These are phyloP conservation scores for Tilletia setariae DNA, from an alignment of 1,284 basidiomycete genomes.

Conservation along the genomic window DNA sequence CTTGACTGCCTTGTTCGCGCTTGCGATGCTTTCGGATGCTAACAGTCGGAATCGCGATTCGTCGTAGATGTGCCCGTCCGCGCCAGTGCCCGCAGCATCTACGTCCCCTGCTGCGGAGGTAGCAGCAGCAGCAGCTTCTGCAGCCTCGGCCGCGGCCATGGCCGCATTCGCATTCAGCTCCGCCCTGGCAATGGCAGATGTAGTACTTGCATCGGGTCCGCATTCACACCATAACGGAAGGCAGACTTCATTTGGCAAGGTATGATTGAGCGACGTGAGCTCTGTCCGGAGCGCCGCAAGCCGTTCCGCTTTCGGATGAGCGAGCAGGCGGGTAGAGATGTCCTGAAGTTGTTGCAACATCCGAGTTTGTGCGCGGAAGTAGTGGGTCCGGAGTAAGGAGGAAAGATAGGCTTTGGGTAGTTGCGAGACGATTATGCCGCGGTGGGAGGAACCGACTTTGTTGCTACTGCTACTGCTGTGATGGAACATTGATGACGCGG, in stretches of 20 bases:
- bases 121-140: not conserved
- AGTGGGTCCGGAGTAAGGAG: conserved; percentile 56
- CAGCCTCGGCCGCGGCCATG: conserved; percentile 29
- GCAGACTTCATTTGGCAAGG: conserved; percentile 82
- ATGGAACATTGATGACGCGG: not conserved
- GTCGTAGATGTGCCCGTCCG: not conserved
- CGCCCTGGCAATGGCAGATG: not conserved
- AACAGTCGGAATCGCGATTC: not conserved
- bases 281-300: conserved; percentile 93
- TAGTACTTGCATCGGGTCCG: not conserved
- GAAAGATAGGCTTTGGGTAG: conserved; percentile 10
- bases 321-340: conserved; percentile 84
- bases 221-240: conserved; percentile 86
- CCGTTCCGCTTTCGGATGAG: conserved; percentile 88
- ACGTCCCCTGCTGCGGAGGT: not conserved
- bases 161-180: conserved; percentile 32
- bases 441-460: not conserved
- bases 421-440: not conserved
- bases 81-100: not conserved
- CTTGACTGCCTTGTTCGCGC: too few relatives aligned
- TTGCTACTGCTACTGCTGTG: not conserved
- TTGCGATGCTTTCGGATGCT: not conserved
- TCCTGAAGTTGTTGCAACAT: conserved; percentile 85
- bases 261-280: conserved; percentile 90
- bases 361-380: conserved; percentile 84